phyloP scores from a whole-genome alignment of 2,329 filamentous ascomycete species.

The Arthrinium puccinioides region DNA sequence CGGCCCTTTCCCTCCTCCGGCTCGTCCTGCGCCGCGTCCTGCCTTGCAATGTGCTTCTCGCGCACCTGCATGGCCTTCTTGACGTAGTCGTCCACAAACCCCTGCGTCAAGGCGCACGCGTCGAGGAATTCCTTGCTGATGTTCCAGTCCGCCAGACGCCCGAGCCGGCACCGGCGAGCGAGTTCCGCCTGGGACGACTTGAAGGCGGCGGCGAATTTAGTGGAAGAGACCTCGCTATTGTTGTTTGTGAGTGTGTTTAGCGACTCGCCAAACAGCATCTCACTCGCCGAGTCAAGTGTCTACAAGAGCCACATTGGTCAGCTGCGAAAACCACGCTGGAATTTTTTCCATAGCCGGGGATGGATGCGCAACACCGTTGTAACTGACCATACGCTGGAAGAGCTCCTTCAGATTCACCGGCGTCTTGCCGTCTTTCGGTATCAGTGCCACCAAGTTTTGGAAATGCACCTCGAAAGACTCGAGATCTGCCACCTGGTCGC shows the following conservation, averaged over 20 bases:
- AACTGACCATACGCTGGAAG: conserved; percentile 4
- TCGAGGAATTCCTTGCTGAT: conserved; percentile 5
- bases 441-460: conserved; percentile 1
- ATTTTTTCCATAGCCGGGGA: too few species aligned
- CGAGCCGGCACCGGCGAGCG: conserved; percentile 1
- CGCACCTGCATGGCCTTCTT: conserved; percentile 1
- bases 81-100: conserved; percentile 2
- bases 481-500: conserved; percentile 1
- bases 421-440: conserved; percentile 1
- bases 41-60: conserved; percentile 39
- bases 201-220: conserved; percentile 1
- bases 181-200: not conserved
- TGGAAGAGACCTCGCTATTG: not conserved
- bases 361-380: fast-evolving
- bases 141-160: conserved; percentile 3
- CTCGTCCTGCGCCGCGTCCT: conserved; percentile 45
- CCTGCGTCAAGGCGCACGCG: conserved; percentile 2
- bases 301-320: not conserved
- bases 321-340: not conserved
- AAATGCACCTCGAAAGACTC: conserved; percentile 4
- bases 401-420: conserved; percentile 3
- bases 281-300: conserved; percentile 4
- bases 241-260: conserved; percentile 2
- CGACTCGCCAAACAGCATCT: conserved; percentile 4
- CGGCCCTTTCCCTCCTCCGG: conserved; percentile 25